These are phyloP conservation scores for Aspergillus avenaceus DNA, from an alignment of 495 filamentous ascomycete genomes.

Conservation along the genomic window DNA sequence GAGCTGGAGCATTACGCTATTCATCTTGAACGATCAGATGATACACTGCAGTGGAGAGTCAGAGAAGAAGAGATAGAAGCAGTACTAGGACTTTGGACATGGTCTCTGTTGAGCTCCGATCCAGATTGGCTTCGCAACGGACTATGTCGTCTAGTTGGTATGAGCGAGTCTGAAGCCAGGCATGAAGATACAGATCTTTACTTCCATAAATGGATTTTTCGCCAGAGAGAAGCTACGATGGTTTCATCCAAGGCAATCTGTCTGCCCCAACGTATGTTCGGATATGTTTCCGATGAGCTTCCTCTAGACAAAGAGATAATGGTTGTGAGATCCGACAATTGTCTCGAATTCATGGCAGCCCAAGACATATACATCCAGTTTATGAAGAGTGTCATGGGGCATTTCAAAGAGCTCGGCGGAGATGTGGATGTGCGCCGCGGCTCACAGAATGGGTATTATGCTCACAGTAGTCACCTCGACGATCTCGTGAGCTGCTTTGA, in stretches of 20 bases:
- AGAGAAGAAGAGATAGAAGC: conserved; percentile 29
- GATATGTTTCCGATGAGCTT: conserved; percentile 8
- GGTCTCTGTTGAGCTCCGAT: conserved; percentile 27
- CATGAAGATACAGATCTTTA: conserved; percentile 22
- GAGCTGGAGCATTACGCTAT: conserved; percentile 15
- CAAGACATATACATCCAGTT: conserved; percentile 39
- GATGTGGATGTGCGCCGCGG: conserved; percentile 14
- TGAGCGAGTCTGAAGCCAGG: conserved; percentile 18
- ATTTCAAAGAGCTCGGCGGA: conserved; percentile 15
- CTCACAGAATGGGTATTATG: conserved; percentile 13
- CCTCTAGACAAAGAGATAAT: conserved; percentile 17
- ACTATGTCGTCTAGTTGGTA: conserved; percentile 26
- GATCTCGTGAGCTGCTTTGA: conserved; percentile 26
- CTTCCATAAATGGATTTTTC: conserved; percentile 40
- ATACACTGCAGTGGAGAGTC: conserved; percentile 26
- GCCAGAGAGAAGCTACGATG: conserved; percentile 25
- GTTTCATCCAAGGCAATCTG: conserved; percentile 18
- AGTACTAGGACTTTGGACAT: conserved; percentile 31
- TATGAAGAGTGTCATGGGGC: conserved; percentile 11
- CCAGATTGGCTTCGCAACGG: conserved; percentile 8
- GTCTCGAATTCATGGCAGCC: conserved; percentile 27
- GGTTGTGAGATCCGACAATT: conserved; percentile 20
- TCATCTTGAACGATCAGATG: conserved; percentile 16
- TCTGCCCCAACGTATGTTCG: conserved; percentile 20
- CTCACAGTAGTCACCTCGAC: conserved; percentile 19